These are phyloP conservation scores for Toxoplasma gondii DNA, from an alignment of 169 alveolate genomes.

Conservation along the genomic window DNA sequence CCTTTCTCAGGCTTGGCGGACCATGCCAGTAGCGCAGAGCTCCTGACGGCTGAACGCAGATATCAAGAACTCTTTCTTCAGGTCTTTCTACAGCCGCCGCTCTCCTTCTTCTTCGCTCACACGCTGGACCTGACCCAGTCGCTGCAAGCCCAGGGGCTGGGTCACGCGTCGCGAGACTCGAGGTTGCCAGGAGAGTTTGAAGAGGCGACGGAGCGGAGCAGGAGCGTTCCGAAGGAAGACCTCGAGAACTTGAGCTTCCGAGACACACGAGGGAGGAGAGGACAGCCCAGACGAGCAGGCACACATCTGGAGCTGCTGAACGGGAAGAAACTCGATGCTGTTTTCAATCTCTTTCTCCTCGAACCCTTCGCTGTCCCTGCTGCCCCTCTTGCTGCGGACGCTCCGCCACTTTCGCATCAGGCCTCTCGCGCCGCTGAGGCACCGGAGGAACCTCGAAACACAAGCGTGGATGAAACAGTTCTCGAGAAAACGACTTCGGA, in stretches of 20 bases:
- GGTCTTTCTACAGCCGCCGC: neutral
- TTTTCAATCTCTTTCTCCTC: constrained; percentile 8
- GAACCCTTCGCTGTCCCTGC: neutral
- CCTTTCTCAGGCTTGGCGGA: neutral
- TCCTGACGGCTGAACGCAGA: neutral
- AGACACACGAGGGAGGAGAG: neutral
- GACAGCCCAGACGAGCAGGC: neutral
- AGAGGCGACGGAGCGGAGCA: neutral
- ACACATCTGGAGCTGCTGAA: neutral
- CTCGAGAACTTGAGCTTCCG: neutral
- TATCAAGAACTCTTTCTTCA: neutral
- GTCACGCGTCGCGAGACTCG: neutral
- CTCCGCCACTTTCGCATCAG: too few relatives aligned
- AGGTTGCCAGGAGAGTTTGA: neutral
- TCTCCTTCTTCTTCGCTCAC: neutral
- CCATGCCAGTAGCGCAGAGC: neutral
- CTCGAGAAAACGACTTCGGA: too few relatives aligned
- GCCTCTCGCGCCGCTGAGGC: too few relatives aligned
- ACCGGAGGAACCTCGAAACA: too few relatives aligned
- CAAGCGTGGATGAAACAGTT: too few relatives aligned
- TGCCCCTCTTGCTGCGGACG: too few relatives aligned
- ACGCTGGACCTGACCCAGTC: constrained; percentile 21
- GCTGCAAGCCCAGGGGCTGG: neutral
- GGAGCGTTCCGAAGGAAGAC: neutral
- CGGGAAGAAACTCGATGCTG: constrained; percentile 20